Base-by-base conservation (phyloP, 208 protist genomes). In the Trichomonas gallinae region DNA sequence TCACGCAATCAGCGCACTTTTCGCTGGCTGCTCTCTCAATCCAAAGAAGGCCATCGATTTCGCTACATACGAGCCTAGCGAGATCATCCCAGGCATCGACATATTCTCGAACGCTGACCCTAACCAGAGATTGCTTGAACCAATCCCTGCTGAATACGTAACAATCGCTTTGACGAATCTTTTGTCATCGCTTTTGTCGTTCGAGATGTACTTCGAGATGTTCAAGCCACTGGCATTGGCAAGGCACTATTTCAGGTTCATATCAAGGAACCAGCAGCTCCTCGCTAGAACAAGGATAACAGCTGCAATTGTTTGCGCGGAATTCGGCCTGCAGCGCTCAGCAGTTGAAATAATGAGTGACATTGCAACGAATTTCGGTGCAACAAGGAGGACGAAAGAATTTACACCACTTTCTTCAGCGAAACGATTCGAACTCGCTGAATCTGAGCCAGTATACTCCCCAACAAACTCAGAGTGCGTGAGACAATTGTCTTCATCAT, bases 131-230 rank as follows among this genome's bases (percentile, higher is more conserved):
- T 42, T 93, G 13, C 44, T 93, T 51, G 9, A 34, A 93, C 44
- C 87, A 21, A 6, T 44, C 9, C 44, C 87, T 34, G 40, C 87
- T n/a, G 21, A 51, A n/a, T 93, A 93, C 45, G 34, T 93, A 36
- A 48, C 87, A 93, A 48, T 93, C n/a, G 40, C 87, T 10, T 15
- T 93, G 26, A 42, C 44, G 15, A 48, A 93, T 58, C n/a, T 51
- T 40, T 51, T 93, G 26, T 93, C 87, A 34, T 51, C 44, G 4
- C 38, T 93, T 6, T 51, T 51, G 6, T 51, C 44, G 6, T 93
- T 34, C 36, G 87, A 93, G 46, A 93, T 93, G 87, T 58, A 93
- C 44, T 93, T 93, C 31, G 87, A 93, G 44, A 93, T 93, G 87
- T 93, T 93, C 15, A 93, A 93, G 46, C 87, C 87, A 17, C 31